Base-by-base conservation (phyloP, 2,329 filamentous ascomycete species). In the Colletotrichum chrysophilum region DNA sequence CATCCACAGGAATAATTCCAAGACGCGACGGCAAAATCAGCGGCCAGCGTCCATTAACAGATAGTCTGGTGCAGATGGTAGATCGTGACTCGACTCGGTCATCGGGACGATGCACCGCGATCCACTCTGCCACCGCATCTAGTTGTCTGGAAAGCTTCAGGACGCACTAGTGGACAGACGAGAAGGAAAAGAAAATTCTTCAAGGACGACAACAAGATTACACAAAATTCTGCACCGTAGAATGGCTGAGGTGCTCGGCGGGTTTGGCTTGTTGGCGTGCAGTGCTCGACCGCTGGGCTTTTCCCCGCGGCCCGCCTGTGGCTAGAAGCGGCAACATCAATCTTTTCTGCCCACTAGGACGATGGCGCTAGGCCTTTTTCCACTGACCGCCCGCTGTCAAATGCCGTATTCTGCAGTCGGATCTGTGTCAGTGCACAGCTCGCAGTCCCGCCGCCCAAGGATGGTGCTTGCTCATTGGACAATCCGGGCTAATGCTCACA, bases 401-500 rank as follows among this genome's bases (percentile, higher is more conserved):
- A 65, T 30, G 43, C 70, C 73, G 21, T 52, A 64, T 73, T 64
- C 52, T 60, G 38, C 73, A 68, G 64, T 68, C 52, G 58, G 55
- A 75, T 75, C 69, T 75, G 72, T 72, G 72, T 62, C 72, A 75
- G 43, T 64, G 68, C 34, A 52, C 43, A 67, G 68, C 70, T 24
- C 18, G 26, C 8, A 58, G 64, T 38, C 70, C 67, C 73, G 60
- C 70, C 26, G 8, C 52, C 36, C 66, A 56, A 61, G 74, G 71
- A 76, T 75, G 13, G 36, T 56, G 74, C 70, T 38, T 75, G 70
- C 38, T 70, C 38, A 76, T 76, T 76, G 74, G 71, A 60, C 74
- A 76, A 76, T 76, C 70, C 26, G 62, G 64, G 24, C 60, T 26
- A 32, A 61, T 6, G 21, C 58, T 60, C 34, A 52, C 56, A 65